Evolutionary conservation across 495 filamentous ascomycete genomes (phyloP), one percentile per base, ranked within the genome.

Genomic region (Hyaloscypha bicolor): DNA sequence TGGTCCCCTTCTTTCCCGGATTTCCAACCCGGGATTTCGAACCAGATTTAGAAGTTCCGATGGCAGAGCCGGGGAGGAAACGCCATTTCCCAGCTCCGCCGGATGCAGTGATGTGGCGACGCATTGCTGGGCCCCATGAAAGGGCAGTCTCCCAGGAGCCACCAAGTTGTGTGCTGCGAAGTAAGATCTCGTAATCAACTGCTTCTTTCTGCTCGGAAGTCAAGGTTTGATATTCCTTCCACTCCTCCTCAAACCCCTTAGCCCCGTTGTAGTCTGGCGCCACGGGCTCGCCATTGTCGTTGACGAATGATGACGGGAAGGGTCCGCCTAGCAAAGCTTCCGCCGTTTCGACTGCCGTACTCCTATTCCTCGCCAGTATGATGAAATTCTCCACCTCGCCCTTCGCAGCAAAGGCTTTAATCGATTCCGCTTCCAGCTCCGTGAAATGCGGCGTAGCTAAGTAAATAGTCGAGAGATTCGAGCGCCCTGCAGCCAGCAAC

Each of bases 171-270:
- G 72, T 74, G 4, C 65, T 68, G 19, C 75, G 62, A 25, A 76
- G 67, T 73, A 80, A 71, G 33, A 82, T 69, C 69, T 76, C 75
- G 60, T 73, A 79, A 70, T 82, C 79, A 9, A 82, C 71, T 35
- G 77, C 48, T 0, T 66, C 74, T 30, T 72, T 71, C 69, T 80
- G 79, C 45, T 76, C 74, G 69, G 71, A 76, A 6, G 69, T 72
- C 32, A 79, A 21, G 2, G 11, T 58, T 19, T 73, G 37, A 11
- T 78, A 63, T 32, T 69, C 35, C 30, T 48, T 60, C 53, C 73
- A 57, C 22, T 73, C 78, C 2, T 1, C 14, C 31, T 55, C 56
- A n/a, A 53, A 70, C 4, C 58, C 62, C 25, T 67, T 55, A 1
- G 66, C 71, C 9, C 66, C 66, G 25, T 25, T 25, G 25, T 25